Conservation (phyloP, 345 rosid species). For the Combretum micranthum region DNA sequence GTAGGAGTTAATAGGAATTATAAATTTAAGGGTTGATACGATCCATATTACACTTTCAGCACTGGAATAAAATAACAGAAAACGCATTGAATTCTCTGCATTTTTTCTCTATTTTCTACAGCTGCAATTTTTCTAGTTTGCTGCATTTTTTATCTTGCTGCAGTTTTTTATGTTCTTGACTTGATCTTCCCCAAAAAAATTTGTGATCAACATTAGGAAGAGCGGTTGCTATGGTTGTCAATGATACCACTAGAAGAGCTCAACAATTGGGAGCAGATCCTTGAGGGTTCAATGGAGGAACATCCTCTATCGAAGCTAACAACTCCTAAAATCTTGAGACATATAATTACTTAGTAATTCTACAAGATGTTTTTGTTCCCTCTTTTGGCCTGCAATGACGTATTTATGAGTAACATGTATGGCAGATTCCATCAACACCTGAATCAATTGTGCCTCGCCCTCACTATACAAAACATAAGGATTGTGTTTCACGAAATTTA, state of each 20-base stretch:
- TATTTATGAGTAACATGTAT: conserved; percentile 45
- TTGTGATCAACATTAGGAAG: conserved; percentile 33
- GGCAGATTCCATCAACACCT: background rate
- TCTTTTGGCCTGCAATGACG: conserved; percentile 34
- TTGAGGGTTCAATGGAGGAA: too few relatives aligned
- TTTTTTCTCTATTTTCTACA: too few relatives aligned
- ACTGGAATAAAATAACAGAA: too few relatives aligned
- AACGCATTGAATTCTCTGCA: too few relatives aligned
- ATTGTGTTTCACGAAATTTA: conserved; percentile 32
- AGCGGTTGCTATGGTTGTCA: conserved; percentile 55
- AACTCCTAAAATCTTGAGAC: conserved; percentile 5
- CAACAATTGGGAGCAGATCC: conserved; percentile 30
- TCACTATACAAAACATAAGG: conserved; percentile 63
- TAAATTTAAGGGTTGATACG: too few relatives aligned
- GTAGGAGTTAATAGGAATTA: too few relatives aligned
- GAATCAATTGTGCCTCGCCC: conserved; percentile 56
- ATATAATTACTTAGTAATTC: conserved; percentile 12
- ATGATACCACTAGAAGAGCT: conserved; percentile 61
- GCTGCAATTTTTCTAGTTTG: too few relatives aligned
- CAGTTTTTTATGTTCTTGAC: too few relatives aligned
- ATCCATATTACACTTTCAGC: too few relatives aligned
- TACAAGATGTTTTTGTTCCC: conserved; percentile 40
- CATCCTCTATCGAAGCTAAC: too few relatives aligned
- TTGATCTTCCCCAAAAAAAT: too few relatives aligned
- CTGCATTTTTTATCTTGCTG: too few relatives aligned